Conservation (phyloP, 1,284 basidiomycete species). For the Moesziomyces sp. region DNA sequence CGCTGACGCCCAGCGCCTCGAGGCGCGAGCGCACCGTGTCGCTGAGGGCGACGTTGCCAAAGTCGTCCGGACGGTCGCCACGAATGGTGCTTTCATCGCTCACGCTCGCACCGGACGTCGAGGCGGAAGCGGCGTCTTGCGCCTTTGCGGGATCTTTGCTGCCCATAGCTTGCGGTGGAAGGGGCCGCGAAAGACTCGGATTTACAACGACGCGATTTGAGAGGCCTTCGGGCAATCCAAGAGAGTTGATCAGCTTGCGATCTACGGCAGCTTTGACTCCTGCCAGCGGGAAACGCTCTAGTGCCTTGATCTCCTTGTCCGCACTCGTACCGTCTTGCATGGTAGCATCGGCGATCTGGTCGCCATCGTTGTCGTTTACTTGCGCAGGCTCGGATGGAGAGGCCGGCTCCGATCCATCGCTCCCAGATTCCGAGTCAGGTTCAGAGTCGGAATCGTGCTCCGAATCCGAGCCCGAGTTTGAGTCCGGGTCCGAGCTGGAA, state of each 20-base stretch:
- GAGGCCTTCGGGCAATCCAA: conserved; percentile 59
- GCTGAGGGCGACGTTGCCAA: conserved; percentile 38
- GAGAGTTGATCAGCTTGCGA: conserved; percentile 46
- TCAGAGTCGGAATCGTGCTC: conserved; percentile 14
- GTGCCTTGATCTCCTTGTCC: conserved; percentile 17
- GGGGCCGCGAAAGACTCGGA: conserved; percentile 36
- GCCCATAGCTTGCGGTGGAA: conserved; percentile 15
- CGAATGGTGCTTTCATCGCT: conserved; percentile 15
- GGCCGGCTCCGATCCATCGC: conserved; percentile 8
- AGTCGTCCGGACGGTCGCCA: conserved; percentile 12
- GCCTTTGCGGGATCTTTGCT: conserved; percentile 5
- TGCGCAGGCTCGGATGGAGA: conserved; percentile 4
- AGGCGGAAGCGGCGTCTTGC: not conserved
- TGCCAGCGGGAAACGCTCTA: conserved; percentile 35
- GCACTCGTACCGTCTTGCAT: not conserved
- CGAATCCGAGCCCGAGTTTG: conserved; percentile 9
- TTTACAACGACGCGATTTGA: conserved; percentile 50
- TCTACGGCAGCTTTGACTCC: conserved; percentile 45
- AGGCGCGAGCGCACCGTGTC: conserved; percentile 45
- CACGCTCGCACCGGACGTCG: conserved; percentile 1
- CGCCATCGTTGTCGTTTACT: not conserved
- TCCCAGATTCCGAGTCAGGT: not conserved
- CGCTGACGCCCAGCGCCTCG: conserved; percentile 53
- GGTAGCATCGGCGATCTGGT: not conserved
- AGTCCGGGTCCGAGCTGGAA: conserved; percentile 1